Percentiles rank a stretch among this genome's conserved stretches.
These are phyloP conservation scores for Pythium utonaiense DNA, from an alignment of 352 stramenopile genomes.

Conservation along the genomic window DNA sequence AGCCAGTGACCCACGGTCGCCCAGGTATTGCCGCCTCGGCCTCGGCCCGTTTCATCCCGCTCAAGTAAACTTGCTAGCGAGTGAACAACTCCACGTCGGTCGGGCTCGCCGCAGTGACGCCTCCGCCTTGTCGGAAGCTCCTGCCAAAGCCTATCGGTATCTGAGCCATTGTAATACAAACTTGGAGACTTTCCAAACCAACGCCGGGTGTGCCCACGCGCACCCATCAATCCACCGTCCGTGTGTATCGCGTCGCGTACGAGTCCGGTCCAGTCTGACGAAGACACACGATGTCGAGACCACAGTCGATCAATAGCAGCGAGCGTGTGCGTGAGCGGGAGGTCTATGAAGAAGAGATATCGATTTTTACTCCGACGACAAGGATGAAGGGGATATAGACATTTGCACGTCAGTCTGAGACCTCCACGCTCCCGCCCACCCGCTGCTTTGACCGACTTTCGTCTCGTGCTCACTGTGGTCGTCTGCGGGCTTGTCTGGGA, in stretches of 20 bases:
- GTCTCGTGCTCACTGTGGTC: neutral
- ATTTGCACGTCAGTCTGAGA: constrained; percentile 91
- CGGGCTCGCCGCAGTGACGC: neutral
- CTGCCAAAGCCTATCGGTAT: constrained; percentile 13
- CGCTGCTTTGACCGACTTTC: neutral
- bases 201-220: constrained; percentile 6
- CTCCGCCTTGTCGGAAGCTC: constrained; percentile 7
- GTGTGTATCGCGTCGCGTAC: neutral
- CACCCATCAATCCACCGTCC: neutral
- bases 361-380: constrained; percentile 15
- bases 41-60: constrained; percentile 98
- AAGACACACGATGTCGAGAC: too few relatives aligned
- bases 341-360: constrained; percentile 21
- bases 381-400: constrained; percentile 36
- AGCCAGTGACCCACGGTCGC: constrained; percentile 97
- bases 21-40: constrained; percentile 98
- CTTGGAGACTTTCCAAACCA: constrained; percentile 22
- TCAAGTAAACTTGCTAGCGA: constrained; percentile 88
- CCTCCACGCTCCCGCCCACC: constrained; percentile 17
- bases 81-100: neutral
- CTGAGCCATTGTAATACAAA: constrained; percentile 80
- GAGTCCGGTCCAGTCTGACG: too few relatives aligned
- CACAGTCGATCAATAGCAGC: neutral
- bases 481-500: neutral
- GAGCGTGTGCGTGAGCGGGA: neutral